Base-by-base conservation (phyloP, 768 basidiomycete genomes). In the Kwoniella dejecticola region DNA sequence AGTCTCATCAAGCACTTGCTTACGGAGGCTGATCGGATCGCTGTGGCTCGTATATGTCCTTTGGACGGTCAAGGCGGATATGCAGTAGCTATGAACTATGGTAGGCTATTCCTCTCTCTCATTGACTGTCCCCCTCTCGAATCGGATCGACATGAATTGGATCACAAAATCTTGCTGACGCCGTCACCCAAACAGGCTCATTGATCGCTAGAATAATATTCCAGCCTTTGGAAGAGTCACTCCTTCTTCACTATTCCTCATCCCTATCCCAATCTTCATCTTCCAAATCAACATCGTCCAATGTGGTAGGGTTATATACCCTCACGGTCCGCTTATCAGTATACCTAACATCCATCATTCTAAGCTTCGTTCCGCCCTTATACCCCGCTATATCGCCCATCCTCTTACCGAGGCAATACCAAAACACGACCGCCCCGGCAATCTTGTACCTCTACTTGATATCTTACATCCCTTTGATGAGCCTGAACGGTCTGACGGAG, bases 61-160 rank as follows among this genome's bases (percentile, higher is more conserved):
- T 80, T 95, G 50, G 82, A 86, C 46, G 89, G 94, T 75, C 93
- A 97, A 79, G 95, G 91, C 3, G 94, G 92, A 1, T 98, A 96
- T 77, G 95, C 94, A 0, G 83, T 98, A 12, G 95, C 96, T 12
- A 88, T 89, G 38, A 98, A 97, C 78, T 99, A 98, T 75, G 96
- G 95, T 90, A 53, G 49, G 84, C 75, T 13, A 13, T 17, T 23
- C 12, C 21, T 53, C 52, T 19, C 15, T 21, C 52, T 38, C 33
- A n/a, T 36, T 40, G 10, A 10, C 52, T 24, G 13, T 52, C 6
- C 29, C 7, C 24, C n/a, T 48, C 6, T 48, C 15, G 13, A 47
- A 47, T n/a, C n/a, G n/a, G n/a, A n/a, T n/a, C n/a, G n/a, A n/a
- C n/a, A n/a, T n/a, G n/a, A n/a, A n/a, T n/a, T n/a, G n/a, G n/a